Percentiles rank a stretch among this genome's conserved stretches.
phyloP scores from a whole-genome alignment of 148 eudicot species.

The Diospyros kaki region DNA sequence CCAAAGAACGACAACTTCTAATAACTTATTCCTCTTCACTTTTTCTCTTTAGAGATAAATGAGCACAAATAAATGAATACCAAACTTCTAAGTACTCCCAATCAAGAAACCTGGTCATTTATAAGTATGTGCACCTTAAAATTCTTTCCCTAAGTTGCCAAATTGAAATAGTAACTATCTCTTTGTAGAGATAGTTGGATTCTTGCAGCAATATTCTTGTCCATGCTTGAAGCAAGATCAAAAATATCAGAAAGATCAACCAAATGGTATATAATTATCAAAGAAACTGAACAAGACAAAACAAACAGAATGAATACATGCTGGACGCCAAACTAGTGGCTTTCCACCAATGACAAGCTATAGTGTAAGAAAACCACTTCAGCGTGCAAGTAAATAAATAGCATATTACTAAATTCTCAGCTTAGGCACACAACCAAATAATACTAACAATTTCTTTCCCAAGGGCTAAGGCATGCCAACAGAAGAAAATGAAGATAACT shows the following conservation, averaged over 20 bases:
- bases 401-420: not conserved
- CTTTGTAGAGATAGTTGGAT: not conserved
- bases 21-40: not conserved
- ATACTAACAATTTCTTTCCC: not conserved
- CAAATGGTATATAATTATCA: not conserved
- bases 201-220: not conserved
- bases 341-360: not conserved
- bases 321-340: not conserved
- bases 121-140: not conserved
- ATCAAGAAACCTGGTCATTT: not conserved
- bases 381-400: too few relatives aligned
- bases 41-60: not conserved
- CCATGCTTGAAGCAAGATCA: not conserved
- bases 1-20: not conserved
- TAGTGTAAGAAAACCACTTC: not conserved
- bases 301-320: not conserved
- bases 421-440: not conserved
- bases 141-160: not conserved
- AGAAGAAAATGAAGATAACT: not conserved
- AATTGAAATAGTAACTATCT: not conserved
- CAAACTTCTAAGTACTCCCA: not conserved
- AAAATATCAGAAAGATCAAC: not conserved
- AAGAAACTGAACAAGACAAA: not conserved
- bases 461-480: not conserved
- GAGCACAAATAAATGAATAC: not conserved